Conservation (phyloP, 345 rosid genomes). For the Eucalyptus tenuipes region DNA sequence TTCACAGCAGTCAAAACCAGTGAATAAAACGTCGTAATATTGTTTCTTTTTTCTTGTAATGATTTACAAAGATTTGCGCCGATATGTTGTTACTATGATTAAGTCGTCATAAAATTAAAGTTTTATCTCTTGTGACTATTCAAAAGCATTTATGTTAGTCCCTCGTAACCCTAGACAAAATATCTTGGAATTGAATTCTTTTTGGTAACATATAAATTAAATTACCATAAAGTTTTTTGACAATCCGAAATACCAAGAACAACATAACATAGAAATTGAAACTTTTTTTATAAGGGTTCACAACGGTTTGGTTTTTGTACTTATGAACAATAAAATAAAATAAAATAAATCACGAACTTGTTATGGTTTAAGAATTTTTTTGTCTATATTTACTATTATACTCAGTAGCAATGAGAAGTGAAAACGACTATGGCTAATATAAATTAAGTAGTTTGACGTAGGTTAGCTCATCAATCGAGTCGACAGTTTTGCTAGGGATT, state of each 20-base stretch:
- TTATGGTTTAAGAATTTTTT: neutral
- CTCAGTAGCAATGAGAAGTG: neutral
- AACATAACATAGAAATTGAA: neutral
- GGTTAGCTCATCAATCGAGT: neutral
- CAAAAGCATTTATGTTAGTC: neutral
- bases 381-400: neutral
- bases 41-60: neutral
- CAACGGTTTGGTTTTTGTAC: neutral
- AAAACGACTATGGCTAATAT: neutral
- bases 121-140: neutral
- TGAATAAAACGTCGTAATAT: neutral
- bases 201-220: neutral
- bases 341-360: neutral
- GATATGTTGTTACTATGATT: neutral
- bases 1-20: fast-evolving
- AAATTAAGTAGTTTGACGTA: neutral
- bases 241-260: neutral
- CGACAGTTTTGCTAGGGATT: neutral
- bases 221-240: neutral
- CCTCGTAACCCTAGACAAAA: neutral
- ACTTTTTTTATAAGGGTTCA: neutral
- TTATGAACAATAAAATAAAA: neutral
- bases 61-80: neutral
- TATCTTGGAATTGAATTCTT: neutral
- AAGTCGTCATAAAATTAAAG: neutral